Percentiles rank a stretch among this genome's conserved stretches.
Evolutionary conservation across 192 early-diverging fungal species (phyloP).

Genomic region (Coemansia sp.): DNA sequence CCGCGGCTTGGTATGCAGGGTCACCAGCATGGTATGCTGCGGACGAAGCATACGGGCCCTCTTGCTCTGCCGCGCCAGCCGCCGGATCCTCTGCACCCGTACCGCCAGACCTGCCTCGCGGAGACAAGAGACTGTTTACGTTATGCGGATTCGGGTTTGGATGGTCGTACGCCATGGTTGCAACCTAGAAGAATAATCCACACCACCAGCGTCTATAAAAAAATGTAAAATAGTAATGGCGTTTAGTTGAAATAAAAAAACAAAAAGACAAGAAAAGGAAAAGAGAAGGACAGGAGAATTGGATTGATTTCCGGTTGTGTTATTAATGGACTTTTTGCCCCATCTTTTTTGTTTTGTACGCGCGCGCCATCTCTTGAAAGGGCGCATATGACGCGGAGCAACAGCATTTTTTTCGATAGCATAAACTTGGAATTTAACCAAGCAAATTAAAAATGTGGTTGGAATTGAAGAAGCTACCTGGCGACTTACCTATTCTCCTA

Average conservation of each 20-base stretch:
- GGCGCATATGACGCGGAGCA: neutral
- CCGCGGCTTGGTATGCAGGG: conserved; percentile 18
- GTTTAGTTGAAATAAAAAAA: neutral
- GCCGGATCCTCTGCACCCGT: conserved; percentile 5
- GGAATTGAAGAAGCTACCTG: neutral
- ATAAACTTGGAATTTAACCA: neutral
- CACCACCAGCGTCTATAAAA: neutral
- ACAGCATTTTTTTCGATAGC: neutral
- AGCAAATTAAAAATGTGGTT: neutral
- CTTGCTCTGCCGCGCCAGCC: conserved; percentile 16
- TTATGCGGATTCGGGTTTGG: conserved; percentile 37
- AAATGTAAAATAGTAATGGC: neutral
- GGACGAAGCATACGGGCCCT: conserved; percentile 12
- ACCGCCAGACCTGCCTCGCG: conserved; percentile 24
- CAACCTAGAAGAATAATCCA: conserved; percentile 4
- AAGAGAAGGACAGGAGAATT: neutral
- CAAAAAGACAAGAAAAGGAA: neutral
- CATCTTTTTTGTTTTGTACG: conserved; percentile 2
- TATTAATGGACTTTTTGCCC: neutral
- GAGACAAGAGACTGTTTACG: conserved; percentile 43
- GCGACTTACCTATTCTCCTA: neutral
- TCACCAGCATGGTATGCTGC: conserved; percentile 15
- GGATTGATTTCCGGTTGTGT: neutral
- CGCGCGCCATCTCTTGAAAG: conserved; percentile 5
- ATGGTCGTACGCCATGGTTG: conserved; percentile 47